Evolutionary conservation across 176 grass and related monocot species (phyloP).

Genomic region (Ensete glaucum): DNA sequence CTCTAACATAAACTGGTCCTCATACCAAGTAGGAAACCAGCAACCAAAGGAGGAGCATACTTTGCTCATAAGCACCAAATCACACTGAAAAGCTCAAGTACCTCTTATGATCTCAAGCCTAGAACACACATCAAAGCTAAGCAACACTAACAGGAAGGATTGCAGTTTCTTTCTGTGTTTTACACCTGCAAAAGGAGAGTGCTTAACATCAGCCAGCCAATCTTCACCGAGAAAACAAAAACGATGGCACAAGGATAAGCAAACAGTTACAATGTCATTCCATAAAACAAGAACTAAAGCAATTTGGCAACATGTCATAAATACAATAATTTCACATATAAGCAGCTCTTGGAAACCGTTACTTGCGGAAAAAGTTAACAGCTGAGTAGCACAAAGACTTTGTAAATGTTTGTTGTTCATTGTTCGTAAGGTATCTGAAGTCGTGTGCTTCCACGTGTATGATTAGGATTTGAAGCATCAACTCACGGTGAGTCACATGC

Average conservation of each 20-base stretch:
- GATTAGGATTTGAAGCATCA: no score
- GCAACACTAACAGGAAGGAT: not conserved
- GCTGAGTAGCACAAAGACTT: no score
- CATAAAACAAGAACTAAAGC: no score
- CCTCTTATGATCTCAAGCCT: not conserved
- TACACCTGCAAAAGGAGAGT: slow-evolving; percentile 6
- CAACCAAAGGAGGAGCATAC: not conserved
- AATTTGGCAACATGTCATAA: no score
- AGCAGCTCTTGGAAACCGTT: no score
- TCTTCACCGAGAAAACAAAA: not conserved
- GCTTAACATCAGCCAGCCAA: not conserved
- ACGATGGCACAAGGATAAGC: not conserved
- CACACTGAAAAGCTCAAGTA: not conserved
- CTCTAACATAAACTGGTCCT: not conserved
- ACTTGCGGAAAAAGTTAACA: no score
- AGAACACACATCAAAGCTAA: not conserved
- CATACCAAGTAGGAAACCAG: not conserved
- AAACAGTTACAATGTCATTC: not conserved
- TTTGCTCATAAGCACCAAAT: not conserved
- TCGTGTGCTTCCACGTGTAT: no score
- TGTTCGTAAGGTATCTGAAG: no score
- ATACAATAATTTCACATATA: no score
- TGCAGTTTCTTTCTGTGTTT: slow-evolving; percentile 3
- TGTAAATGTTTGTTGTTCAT: no score
- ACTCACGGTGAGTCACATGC: no score